These are phyloP conservation scores for Verbena officinalis DNA, from an alignment of 257 asterid species.

Conservation along the genomic window DNA sequence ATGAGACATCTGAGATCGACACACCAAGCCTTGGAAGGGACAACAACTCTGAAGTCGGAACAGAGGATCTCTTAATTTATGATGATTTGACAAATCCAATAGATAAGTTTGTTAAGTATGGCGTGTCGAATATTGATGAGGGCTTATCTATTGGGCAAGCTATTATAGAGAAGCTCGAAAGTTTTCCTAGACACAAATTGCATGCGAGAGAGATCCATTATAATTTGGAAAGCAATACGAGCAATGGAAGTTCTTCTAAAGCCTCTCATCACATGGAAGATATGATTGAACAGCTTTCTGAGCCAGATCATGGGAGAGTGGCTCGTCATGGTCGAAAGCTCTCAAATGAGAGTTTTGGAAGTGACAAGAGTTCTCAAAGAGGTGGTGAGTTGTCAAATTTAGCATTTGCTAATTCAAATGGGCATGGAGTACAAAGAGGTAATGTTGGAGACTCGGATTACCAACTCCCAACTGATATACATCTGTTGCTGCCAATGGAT, in stretches of 20 bases:
- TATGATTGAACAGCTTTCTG: conserved; percentile 36
- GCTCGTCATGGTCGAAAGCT: conserved; percentile 60
- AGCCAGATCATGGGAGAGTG: conserved; percentile 38
- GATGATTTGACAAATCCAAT: conserved; percentile 76
- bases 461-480: conserved; percentile 66
- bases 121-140: conserved; percentile 92
- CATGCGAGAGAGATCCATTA: conserved; percentile 43
- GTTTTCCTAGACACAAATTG: conserved; percentile 62
- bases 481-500: conserved; percentile 71
- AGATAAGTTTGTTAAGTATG: conserved; percentile 91
- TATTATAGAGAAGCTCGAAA: conserved; percentile 88
- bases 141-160: conserved; percentile 96
- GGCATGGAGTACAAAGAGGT: conserved; percentile 50
- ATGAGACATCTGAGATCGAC: conserved; percentile 87
- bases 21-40: conserved; percentile 75
- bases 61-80: conserved; percentile 68
- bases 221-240: conserved; percentile 38
- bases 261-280: conserved; percentile 43
- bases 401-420: conserved; percentile 50
- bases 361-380: conserved; percentile 69
- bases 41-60: conserved; percentile 79
- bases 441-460: conserved; percentile 48
- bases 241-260: conserved; percentile 64
- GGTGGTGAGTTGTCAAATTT: conserved; percentile 60
- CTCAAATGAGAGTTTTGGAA: conserved; percentile 79